Conservation (phyloP, 2,329 filamentous ascomycete species). For the Beauveria rudraprayagi region DNA sequence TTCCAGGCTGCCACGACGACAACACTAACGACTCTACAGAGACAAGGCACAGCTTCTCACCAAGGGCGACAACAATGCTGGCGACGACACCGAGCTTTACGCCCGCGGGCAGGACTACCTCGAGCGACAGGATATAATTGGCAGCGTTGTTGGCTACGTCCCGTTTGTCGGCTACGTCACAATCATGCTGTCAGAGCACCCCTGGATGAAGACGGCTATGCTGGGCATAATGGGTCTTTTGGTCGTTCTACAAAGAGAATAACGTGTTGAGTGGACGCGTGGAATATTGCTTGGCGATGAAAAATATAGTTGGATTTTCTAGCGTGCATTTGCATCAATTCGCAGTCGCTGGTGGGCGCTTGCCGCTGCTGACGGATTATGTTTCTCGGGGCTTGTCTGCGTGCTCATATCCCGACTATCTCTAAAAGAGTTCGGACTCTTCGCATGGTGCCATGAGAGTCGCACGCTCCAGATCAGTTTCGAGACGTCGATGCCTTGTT, state of each 20-base stretch:
- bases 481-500: no score
- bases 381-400: no score
- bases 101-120: slow-evolving; percentile 81
- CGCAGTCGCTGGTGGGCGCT: no score
- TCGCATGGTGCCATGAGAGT: no score
- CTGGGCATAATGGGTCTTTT: slow-evolving; percentile 90
- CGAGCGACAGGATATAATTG: slow-evolving; percentile 81
- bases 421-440: no score
- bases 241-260: slow-evolving; percentile 89
- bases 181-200: slow-evolving; percentile 89
- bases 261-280: not conserved
- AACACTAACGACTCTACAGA: slow-evolving; percentile 23
- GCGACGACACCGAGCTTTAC: slow-evolving; percentile 85
- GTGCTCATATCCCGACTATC: no score
- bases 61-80: slow-evolving; percentile 93
- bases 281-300: not conserved
- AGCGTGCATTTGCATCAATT: not conserved
- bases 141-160: slow-evolving; percentile 84
- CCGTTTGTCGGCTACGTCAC: slow-evolving; percentile 96
- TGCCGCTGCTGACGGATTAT: no score
- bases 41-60: slow-evolving; percentile 69
- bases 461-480: no score
- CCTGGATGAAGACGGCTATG: slow-evolving; percentile 94
- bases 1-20: not conserved
- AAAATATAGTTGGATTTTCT: not conserved